phyloP scores from a whole-genome alignment of 352 stramenopile genomes.

The Globisporangium rhizosaccharum region DNA sequence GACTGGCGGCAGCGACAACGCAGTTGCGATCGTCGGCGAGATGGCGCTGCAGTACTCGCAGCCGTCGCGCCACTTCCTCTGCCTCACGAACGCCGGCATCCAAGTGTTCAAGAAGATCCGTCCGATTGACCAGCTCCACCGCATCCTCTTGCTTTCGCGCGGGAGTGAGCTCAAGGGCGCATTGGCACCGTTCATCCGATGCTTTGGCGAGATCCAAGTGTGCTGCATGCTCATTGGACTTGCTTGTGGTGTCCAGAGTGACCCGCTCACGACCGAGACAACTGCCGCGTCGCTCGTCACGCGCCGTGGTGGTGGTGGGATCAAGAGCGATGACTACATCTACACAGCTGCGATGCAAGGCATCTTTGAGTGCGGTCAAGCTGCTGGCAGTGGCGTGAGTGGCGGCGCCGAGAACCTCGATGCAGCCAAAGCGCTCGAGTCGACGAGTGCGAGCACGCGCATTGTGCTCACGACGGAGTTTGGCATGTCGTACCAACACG shows the following conservation, averaged over 20 bases:
- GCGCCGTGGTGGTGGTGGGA: constrained; percentile 19
- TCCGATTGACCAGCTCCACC: constrained; percentile 83
- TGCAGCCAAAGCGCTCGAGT: constrained; percentile 21
- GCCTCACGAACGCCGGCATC: constrained; percentile 79
- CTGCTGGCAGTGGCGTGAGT: constrained; percentile 16
- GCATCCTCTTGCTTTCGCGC: constrained; percentile 59
- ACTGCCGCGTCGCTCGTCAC: constrained; percentile 47
- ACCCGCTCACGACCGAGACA: constrained; percentile 58
- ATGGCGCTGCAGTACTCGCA: constrained; percentile 84
- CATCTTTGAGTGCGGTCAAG: constrained; percentile 82
- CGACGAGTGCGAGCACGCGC: constrained; percentile 36
- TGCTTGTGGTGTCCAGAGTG: constrained; percentile 77
- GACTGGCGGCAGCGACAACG: constrained; percentile 22
- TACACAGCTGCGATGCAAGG: constrained; percentile 70
- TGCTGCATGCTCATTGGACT: constrained; percentile 87
- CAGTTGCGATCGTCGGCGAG: constrained; percentile 53
- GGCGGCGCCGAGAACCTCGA: constrained; percentile 22
- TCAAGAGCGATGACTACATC: constrained; percentile 80
- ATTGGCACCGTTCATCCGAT: constrained; percentile 71
- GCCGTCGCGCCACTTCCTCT: constrained; percentile 79
- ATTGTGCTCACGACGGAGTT: constrained; percentile 86
- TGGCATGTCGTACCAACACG: constrained; percentile 84
- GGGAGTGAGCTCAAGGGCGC: constrained; percentile 61
- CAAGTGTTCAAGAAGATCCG: constrained; percentile 89
- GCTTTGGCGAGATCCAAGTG: constrained; percentile 81